These are phyloP conservation scores for Fusarium vanettenii DNA, from an alignment of 2,329 filamentous ascomycete species.

Conservation along the genomic window DNA sequence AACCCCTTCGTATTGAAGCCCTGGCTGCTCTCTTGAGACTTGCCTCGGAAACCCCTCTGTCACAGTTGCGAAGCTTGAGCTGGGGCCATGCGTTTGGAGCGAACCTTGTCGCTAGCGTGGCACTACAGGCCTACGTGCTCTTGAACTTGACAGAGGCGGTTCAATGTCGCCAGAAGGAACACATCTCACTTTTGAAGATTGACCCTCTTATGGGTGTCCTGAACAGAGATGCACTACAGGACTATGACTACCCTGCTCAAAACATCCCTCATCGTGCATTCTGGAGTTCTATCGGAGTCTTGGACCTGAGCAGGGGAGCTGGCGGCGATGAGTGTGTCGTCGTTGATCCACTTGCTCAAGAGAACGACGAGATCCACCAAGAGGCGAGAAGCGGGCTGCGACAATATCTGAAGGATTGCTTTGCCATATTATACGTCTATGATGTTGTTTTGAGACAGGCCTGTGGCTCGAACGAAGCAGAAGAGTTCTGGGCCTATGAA, in stretches of 20 bases:
- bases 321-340: neutral
- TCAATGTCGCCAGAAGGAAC: neutral
- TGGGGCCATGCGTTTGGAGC: constrained; percentile 14
- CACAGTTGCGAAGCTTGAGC: neutral
- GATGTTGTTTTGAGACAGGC: neutral
- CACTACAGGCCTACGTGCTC: neutral
- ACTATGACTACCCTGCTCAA: constrained; percentile 9
- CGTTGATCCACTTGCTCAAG: neutral
- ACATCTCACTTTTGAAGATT: neutral
- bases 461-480: neutral
- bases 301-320: rapidly evolving
- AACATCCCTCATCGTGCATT: constrained; percentile 14
- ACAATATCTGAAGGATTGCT: constrained; percentile 8
- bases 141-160: constrained; percentile 17
- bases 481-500: neutral
- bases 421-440: constrained; percentile 13
- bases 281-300: constrained; percentile 9
- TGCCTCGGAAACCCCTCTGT: neutral
- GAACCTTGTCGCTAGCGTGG: neutral
- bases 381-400: neutral
- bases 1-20: neutral
- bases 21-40: neutral
- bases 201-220: neutral
- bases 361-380: neutral
- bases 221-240: neutral